Evolutionary conservation across 768 basidiomycete species (phyloP).

Genomic region (Lepiota venenata): DNA sequence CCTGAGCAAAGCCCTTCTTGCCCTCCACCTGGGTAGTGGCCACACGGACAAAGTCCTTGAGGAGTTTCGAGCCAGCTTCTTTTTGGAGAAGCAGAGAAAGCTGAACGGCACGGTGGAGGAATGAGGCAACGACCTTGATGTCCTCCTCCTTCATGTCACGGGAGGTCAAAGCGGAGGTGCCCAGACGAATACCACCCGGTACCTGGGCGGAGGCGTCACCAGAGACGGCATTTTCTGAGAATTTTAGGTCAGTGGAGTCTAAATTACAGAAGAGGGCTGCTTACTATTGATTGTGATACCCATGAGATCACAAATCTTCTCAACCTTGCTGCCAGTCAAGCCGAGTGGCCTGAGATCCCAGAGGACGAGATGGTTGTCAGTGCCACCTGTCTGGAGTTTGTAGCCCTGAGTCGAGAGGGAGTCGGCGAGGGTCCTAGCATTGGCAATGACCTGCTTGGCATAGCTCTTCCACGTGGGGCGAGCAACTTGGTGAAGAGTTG

Average conservation of each 20-base stretch:
- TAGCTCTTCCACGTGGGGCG: conserved; percentile 89
- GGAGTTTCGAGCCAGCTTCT: conserved; percentile 90
- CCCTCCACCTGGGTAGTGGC: conserved; percentile 68
- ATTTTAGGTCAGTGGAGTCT: background rate
- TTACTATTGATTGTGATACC: conserved; percentile 95
- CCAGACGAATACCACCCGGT: conserved; percentile 96
- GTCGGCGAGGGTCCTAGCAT: conserved; percentile 74
- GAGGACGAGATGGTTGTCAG: conserved; percentile 96
- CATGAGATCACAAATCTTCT: conserved; percentile 96
- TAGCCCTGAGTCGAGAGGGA: conserved; percentile 79
- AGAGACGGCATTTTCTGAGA: conserved; percentile 89
- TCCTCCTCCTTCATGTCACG: conserved; percentile 90
- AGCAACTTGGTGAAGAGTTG: conserved; percentile 86
- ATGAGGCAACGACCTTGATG: conserved; percentile 81
- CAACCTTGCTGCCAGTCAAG: conserved; percentile 96
- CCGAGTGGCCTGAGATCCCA: conserved; percentile 97
- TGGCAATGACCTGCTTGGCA: conserved; percentile 91
- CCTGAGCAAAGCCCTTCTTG: conserved; percentile 66
- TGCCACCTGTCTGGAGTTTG: conserved; percentile 95
- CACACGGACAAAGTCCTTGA: conserved; percentile 92
- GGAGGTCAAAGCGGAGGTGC: conserved; percentile 91
- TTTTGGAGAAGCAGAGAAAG: conserved; percentile 87
- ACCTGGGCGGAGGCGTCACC: conserved; percentile 95
- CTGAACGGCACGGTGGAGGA: conserved; percentile 94
- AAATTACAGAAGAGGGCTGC: conserved; percentile 20